Evolutionary conservation across 2,329 filamentous ascomycete species (phyloP).

Genomic region (Dendrostoma leiphaemia): DNA sequence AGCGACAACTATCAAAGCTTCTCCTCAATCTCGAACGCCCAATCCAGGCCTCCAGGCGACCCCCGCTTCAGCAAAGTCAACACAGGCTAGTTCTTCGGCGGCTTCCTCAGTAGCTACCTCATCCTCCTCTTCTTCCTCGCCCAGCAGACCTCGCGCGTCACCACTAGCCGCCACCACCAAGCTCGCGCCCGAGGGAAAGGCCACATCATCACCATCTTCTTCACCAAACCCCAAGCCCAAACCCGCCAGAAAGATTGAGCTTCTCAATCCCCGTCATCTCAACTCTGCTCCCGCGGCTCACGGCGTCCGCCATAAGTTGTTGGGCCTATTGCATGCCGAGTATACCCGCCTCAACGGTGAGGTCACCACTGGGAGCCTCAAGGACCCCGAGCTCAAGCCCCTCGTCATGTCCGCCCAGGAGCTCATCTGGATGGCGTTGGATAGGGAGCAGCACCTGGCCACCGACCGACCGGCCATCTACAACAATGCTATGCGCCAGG

Average conservation of each 20-base stretch:
- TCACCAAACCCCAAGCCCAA: constrained; percentile 13
- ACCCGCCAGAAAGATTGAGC: constrained; percentile 41
- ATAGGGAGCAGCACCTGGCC: constrained; percentile 77
- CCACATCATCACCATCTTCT: not conserved
- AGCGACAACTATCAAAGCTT: not conserved
- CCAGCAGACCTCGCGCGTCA: not conserved
- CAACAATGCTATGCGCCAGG: constrained; percentile 78
- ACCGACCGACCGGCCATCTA: constrained; percentile 70
- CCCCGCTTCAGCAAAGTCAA: not conserved
- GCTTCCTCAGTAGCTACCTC: not conserved
- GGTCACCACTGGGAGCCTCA: constrained; percentile 49
- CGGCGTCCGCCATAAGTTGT: constrained; percentile 52
- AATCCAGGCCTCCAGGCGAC: not conserved
- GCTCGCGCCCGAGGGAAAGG: constrained; percentile 8
- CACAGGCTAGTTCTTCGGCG: not conserved
- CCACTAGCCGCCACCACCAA: not conserved
- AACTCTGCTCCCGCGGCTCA: constrained; percentile 56
- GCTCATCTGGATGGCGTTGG: constrained; percentile 66
- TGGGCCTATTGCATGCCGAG: constrained; percentile 65
- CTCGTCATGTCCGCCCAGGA: constrained; percentile 62
- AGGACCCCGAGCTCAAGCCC: constrained; percentile 42
- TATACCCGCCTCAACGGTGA: constrained; percentile 66
- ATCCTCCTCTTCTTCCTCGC: no score
- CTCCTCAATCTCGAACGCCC: not conserved
- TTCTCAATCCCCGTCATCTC: constrained; percentile 67